Evolutionary conservation across 1,284 basidiomycete genomes (phyloP).

Genomic region (Xanthoconium separans): DNA sequence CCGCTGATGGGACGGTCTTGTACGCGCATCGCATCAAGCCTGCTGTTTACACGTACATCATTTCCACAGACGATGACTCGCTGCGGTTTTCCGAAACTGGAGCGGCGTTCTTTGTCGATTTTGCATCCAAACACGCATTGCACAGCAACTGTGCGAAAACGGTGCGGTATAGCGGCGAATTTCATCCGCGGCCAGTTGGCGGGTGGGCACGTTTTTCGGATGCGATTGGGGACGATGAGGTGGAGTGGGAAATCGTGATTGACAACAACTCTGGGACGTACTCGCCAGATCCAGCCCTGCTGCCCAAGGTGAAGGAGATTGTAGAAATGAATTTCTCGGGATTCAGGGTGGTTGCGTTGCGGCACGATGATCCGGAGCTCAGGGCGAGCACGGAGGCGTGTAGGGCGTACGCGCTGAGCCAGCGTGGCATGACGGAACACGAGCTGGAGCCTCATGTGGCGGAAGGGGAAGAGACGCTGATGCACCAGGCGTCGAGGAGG

Average conservation of each 20-base stretch:
- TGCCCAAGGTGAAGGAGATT: conserved; percentile 54
- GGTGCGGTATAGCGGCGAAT: conserved; percentile 74
- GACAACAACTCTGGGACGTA: conserved; percentile 81
- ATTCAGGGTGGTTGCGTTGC: conserved; percentile 54
- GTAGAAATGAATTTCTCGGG: conserved; percentile 71
- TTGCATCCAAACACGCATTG: conserved; percentile 70
- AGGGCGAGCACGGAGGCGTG: conserved; percentile 62
- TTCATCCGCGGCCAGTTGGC: conserved; percentile 69
- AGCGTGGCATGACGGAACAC: conserved; percentile 52
- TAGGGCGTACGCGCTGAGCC: conserved; percentile 57
- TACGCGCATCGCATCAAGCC: conserved; percentile 64
- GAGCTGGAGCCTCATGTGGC: conserved; percentile 61
- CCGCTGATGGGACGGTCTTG: conserved; percentile 16
- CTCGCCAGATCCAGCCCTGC: conserved; percentile 56
- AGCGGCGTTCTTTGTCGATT: conserved; percentile 78
- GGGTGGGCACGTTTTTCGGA: conserved; percentile 68
- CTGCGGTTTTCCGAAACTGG: conserved; percentile 79
- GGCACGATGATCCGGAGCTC: conserved; percentile 58
- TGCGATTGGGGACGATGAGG: conserved; percentile 47
- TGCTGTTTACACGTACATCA: conserved; percentile 76
- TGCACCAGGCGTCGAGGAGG: conserved; percentile 23
- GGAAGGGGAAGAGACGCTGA: conserved; percentile 53
- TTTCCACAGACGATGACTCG: conserved; percentile 66
- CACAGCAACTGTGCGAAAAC: conserved; percentile 52
- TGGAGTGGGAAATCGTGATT: conserved; percentile 71